Conservation (phyloP, 768 basidiomycete genomes). For the Mycena pura region DNA sequence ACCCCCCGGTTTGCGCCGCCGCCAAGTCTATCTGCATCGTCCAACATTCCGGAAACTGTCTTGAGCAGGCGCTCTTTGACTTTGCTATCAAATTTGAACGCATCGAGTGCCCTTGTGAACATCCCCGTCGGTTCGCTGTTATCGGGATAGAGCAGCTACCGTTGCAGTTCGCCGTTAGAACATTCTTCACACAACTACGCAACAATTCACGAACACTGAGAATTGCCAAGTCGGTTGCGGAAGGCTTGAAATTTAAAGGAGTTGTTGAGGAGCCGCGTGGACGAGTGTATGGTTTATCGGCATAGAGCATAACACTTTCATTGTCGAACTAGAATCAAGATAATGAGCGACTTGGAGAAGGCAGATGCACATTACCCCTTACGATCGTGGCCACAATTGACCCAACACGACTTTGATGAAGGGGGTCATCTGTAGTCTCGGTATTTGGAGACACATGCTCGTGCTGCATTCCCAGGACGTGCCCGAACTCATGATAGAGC, state of each 20-base stretch:
- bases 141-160: conserved; percentile 10
- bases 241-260: neutral
- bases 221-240: neutral
- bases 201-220: neutral
- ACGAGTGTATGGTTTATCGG: neutral
- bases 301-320: conserved; percentile 12
- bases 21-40: too few species aligned
- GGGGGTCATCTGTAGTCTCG: neutral
- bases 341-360: neutral
- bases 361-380: neutral
- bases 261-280: neutral
- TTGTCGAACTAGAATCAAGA: conserved; percentile 8
- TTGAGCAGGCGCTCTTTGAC: neutral
- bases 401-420: neutral
- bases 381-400: neutral
- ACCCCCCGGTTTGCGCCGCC: too few species aligned
- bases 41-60: too few species aligned
- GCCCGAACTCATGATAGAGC: conserved; percentile 10
- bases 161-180: neutral
- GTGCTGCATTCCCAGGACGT: neutral
- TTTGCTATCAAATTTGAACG: neutral
- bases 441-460: neutral
- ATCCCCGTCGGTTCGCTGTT: neutral
- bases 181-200: neutral
- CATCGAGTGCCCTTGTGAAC: neutral